phyloP scores from a whole-genome alignment of 2,329 filamentous ascomycete genomes.

The Aureobasidium subglaciale region DNA sequence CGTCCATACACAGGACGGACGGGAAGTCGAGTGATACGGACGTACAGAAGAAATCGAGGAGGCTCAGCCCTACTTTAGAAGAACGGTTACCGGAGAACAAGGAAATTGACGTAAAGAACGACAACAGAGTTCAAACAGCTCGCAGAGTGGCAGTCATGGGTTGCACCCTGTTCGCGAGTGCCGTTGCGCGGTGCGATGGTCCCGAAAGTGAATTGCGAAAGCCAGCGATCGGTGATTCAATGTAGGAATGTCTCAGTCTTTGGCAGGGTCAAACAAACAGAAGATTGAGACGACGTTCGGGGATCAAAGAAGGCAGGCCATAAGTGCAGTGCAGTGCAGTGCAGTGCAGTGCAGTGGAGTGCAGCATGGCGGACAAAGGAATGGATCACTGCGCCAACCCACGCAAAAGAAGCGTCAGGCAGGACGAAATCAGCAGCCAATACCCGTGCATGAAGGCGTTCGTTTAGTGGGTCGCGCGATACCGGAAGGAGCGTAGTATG shows the following conservation, averaged over 20 bases:
- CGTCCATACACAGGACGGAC: neutral
- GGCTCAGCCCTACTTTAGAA: neutral
- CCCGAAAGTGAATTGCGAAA: neutral
- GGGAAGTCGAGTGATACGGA: neutral
- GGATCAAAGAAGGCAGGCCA: conserved; percentile 10
- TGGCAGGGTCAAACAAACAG: conserved; percentile 7
- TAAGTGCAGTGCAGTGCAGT: conserved; percentile 4
- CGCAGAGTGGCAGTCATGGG: conserved; percentile 12
- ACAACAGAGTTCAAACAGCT: conserved; percentile 12
- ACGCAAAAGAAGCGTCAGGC: conserved; percentile 9
- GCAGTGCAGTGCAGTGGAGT: conserved; percentile 1
- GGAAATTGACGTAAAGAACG: conserved; percentile 12
- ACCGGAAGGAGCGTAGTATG: neutral
- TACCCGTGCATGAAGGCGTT: neutral
- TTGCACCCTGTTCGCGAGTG: conserved; percentile 1
- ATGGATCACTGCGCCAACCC: conserved; percentile 11
- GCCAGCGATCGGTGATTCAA: neutral
- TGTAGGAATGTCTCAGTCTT: neutral
- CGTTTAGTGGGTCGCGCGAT: neutral
- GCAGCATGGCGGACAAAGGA: conserved; percentile 14
- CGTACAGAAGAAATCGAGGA: conserved; percentile 2
- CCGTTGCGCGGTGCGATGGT: neutral
- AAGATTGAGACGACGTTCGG: conserved; percentile 9
- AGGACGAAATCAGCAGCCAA: conserved; percentile 10
- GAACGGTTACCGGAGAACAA: conserved; percentile 10